A percentile compares a stretch with the other conserved stretches of the same genome.
Evolutionary conservation across 768 basidiomycete genomes (phyloP).

Genomic region (Phlebiopsis flavidoalba): DNA sequence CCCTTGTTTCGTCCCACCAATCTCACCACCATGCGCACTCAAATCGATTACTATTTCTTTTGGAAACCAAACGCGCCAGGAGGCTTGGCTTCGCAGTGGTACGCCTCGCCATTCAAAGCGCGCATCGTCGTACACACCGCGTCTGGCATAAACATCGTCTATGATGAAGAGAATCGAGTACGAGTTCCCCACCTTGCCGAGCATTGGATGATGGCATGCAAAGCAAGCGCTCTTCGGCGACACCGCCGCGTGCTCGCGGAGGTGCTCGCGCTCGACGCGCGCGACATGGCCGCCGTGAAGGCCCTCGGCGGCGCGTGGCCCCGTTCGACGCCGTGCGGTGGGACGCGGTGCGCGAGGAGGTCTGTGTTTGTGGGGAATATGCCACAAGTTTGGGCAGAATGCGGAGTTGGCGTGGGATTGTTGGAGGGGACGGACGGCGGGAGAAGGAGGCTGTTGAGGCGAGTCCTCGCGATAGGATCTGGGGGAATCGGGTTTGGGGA

Average conservation of each 20-base stretch:
- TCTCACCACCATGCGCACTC: constrained; percentile 3
- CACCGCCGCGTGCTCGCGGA: constrained; percentile 33
- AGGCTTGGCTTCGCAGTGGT: constrained; percentile 34
- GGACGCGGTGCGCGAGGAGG: constrained; percentile 38
- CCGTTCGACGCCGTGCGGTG: constrained; percentile 46
- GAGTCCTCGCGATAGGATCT: constrained; percentile 55
- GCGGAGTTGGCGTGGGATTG: constrained; percentile 31
- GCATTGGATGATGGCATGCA: constrained; percentile 68
- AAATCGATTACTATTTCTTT: constrained; percentile 22
- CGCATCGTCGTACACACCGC: constrained; percentile 1
- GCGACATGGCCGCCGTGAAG: constrained; percentile 42
- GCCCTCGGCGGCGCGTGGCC: constrained; percentile 43
- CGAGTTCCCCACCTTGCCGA: constrained; percentile 43
- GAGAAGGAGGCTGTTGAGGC: constrained; percentile 49
- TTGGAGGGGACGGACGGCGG: constrained; percentile 46
- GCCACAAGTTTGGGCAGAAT: constrained; percentile 52
- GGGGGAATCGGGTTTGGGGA: constrained; percentile 57
- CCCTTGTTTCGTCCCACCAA: not conserved
- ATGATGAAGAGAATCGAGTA: constrained; percentile 15
- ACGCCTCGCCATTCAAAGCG: constrained; percentile 39
- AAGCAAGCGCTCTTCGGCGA: constrained; percentile 55
- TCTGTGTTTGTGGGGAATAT: constrained; percentile 49
- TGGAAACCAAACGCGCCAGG: constrained; percentile 17
- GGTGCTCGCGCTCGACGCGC: constrained; percentile 27
- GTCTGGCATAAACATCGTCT: constrained; percentile 6